Evolutionary conservation across 140 eudicot species (phyloP).

Genomic region (Cichorium intybus): DNA sequence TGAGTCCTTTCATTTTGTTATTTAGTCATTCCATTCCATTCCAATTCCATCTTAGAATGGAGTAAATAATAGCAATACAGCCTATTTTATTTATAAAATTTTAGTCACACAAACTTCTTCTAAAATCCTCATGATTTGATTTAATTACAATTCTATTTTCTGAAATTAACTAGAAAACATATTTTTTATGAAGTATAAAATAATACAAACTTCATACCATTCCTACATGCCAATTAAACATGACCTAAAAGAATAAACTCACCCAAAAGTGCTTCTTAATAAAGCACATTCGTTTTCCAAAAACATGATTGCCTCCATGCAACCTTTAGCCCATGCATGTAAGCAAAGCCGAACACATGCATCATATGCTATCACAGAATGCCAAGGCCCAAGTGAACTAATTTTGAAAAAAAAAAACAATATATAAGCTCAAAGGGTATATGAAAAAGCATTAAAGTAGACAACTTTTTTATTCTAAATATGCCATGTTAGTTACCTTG

Average conservation of each 20-base stretch:
- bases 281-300: constrained; percentile 76
- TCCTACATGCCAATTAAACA: too few relatives aligned
- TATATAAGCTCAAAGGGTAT: constrained; percentile 14
- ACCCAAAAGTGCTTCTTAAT: constrained; percentile 65
- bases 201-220: too few relatives aligned
- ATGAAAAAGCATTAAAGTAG: neutral
- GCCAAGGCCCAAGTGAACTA: constrained; percentile 93
- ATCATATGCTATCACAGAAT: constrained; percentile 79
- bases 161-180: too few relatives aligned
- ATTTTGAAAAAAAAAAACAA: neutral
- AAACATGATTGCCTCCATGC: constrained; percentile 83
- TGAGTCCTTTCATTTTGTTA: too few relatives aligned
- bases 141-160: too few relatives aligned
- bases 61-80: too few relatives aligned
- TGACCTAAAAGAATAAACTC: constrained; percentile 21
- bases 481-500: constrained; percentile 56
- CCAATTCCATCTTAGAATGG: too few relatives aligned
- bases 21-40: too few relatives aligned
- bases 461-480: neutral
- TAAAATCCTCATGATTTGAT: neutral
- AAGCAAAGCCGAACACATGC: constrained; percentile 93
- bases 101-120: too few relatives aligned
- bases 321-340: constrained; percentile 90
- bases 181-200: too few relatives aligned
- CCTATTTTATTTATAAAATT: too few relatives aligned